Evolutionary conservation across 495 filamentous ascomycete species (phyloP).

Genomic region (Penicilliopsis zonata): DNA sequence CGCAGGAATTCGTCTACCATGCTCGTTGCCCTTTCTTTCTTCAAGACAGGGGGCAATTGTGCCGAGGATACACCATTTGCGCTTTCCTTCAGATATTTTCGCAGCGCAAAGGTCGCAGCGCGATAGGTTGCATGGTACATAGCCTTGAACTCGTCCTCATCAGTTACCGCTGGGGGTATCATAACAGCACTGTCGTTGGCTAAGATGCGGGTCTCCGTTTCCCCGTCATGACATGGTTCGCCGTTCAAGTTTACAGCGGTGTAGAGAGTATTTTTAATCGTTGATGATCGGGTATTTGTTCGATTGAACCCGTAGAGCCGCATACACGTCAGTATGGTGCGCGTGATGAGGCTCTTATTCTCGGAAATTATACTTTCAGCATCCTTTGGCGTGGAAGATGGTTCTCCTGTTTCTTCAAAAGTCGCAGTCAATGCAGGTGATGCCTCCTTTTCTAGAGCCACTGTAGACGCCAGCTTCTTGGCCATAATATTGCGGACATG

Average conservation of each 20-base stretch:
- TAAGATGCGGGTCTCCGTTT: slow-evolving; percentile 5
- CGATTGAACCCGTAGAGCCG: slow-evolving; percentile 50
- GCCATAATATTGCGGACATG: slow-evolving; percentile 5
- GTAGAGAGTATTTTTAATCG: slow-evolving; percentile 6
- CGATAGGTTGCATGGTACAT: slow-evolving; percentile 57
- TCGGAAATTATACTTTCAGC: slow-evolving; percentile 25
- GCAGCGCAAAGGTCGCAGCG: slow-evolving; percentile 44
- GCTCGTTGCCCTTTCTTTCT: slow-evolving; percentile 33
- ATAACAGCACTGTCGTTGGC: slow-evolving; percentile 3
- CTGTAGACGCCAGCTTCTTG: slow-evolving; percentile 14
- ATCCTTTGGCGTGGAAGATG: slow-evolving; percentile 12
- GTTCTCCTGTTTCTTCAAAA: slow-evolving; percentile 8
- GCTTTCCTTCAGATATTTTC: slow-evolving; percentile 30
- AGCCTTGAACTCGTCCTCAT: slow-evolving; percentile 51
- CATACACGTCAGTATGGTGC: slow-evolving; percentile 49
- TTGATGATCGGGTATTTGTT: slow-evolving; percentile 14
- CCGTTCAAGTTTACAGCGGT: background rate
- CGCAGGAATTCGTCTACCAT: slow-evolving; percentile 33
- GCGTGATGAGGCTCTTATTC: slow-evolving; percentile 30
- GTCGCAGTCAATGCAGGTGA: slow-evolving; percentile 9
- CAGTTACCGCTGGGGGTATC: slow-evolving; percentile 8
- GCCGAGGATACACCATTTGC: slow-evolving; percentile 2
- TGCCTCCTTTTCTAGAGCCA: slow-evolving; percentile 12
- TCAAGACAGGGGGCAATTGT: slow-evolving; percentile 14
- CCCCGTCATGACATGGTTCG: no score